Base-by-base conservation (phyloP, 768 basidiomycete genomes). In the Auriculariales sp. region DNA sequence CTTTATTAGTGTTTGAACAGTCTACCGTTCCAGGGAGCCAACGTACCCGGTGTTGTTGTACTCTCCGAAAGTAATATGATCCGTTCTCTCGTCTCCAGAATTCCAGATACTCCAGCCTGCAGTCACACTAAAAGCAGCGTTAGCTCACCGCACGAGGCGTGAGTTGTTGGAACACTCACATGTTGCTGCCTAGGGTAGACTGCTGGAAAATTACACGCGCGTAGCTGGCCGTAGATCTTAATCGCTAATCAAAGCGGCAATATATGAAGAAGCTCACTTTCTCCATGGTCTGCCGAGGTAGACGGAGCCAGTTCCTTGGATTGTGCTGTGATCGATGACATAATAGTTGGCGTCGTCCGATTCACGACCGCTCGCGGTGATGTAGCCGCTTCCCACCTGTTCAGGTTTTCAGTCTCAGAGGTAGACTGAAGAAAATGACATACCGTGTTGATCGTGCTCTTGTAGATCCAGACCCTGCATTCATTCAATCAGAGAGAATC, bases 291-390 rank as follows among this genome's bases (percentile, higher is more conserved):
- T 50, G n/a, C 60, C 60, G 27, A 59, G 55, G 53, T 50, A 61
- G 19, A 55, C 49, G 17, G 51, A 55, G 11, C 57, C 60, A 4
- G 56, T 58, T 59, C 61, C 25, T 35, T 45, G 31, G 15, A 36
- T 14, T 3, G 28, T 46, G 28, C 5, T 57, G 70, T 58, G 51
- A 74, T 74, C 74, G 39, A 71, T 72, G 12, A 67, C 68, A 28
- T 51, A 54, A 54, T 75, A 72, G 39, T 70, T 61, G 1, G 71
- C 66, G 49, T 65, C 55, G 15, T n/a, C 19, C 11, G 33, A 39
- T 12, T 28, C 30, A 19, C 74, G 67, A 5, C 75, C 74, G 47
- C 63, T 71, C 1, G 75, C 74, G 4, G 73, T 75, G 27, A 76
- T 63, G 45, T 57, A 72, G 4, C 74, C 75, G 29, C 64, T 58